Percentiles rank a stretch among this genome's conserved stretches.
phyloP scores from a whole-genome alignment of 2,329 filamentous ascomycete genomes.

The Calycina herbarum region DNA sequence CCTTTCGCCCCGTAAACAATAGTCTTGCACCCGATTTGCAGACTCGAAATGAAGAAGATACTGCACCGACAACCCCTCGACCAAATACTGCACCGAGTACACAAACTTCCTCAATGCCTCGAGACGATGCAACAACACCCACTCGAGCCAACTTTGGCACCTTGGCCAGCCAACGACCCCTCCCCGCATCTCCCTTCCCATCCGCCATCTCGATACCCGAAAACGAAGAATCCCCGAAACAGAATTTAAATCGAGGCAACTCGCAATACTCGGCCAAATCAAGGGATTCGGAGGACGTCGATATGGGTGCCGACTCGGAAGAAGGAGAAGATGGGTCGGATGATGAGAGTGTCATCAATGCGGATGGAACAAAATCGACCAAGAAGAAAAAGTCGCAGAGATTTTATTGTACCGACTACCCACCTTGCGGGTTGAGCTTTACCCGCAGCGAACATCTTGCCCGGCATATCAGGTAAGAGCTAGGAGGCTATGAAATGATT shows the following conservation, averaged over 20 bases:
- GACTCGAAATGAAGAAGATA: slow-evolving; percentile 46
- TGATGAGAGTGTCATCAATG: slow-evolving; percentile 61
- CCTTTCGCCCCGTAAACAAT: slow-evolving; percentile 62
- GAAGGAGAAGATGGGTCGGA: slow-evolving; percentile 61
- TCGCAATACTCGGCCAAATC: slow-evolving; percentile 63
- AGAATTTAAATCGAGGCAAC: slow-evolving; percentile 51
- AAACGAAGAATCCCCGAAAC: slow-evolving; percentile 44
- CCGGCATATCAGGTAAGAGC: slow-evolving; percentile 79
- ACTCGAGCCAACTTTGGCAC: slow-evolving; percentile 57
- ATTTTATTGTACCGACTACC: slow-evolving; percentile 95
- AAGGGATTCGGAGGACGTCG: slow-evolving; percentile 66
- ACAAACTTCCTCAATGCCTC: slow-evolving; percentile 43
- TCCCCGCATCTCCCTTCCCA: slow-evolving; percentile 52
- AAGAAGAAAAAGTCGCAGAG: slow-evolving; percentile 97
- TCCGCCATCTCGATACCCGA: slow-evolving; percentile 50
- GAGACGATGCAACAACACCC: slow-evolving; percentile 58
- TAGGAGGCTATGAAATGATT: neutral
- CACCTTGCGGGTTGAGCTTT: slow-evolving; percentile 91
- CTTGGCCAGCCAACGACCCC: slow-evolving; percentile 51
- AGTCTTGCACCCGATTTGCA: slow-evolving; percentile 46
- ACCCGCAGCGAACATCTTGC: slow-evolving; percentile 94
- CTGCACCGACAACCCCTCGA: slow-evolving; percentile 54
- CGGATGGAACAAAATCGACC: slow-evolving; percentile 66
- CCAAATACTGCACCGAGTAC: slow-evolving; percentile 45
- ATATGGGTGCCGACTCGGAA: slow-evolving; percentile 71